phyloP scores from a whole-genome alignment of 805 yeast species.

The Candida lessepsii region DNA sequence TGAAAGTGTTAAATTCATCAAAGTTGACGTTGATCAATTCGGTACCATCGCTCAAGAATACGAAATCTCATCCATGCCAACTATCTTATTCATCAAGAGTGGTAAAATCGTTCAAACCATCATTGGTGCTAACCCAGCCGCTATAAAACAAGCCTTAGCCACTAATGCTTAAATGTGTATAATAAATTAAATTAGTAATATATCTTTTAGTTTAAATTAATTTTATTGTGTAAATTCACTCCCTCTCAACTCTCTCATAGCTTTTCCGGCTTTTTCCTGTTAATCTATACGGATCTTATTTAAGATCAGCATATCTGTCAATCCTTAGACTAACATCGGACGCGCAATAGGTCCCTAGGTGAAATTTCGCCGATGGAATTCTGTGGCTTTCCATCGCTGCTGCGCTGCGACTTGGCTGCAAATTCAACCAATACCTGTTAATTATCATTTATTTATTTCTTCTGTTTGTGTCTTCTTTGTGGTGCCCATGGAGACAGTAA shows the following conservation, averaged over 20 bases:
- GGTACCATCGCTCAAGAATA: constrained; percentile 70
- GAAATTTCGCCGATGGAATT: neutral
- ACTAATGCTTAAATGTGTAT: constrained; percentile 40
- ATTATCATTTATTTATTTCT: constrained; percentile 11
- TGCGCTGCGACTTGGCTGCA: constrained; percentile 1
- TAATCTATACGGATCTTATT: no score
- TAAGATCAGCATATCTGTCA: no score
- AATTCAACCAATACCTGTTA: no score
- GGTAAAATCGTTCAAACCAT: constrained; percentile 79
- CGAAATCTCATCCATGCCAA: constrained; percentile 59
- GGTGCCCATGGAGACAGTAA: no score
- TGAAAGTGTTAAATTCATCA: constrained; percentile 71
- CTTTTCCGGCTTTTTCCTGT: no score
- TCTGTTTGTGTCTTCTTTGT: constrained; percentile 16
- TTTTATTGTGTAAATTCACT: no score
- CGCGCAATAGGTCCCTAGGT: no score
- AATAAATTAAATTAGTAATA: no score
- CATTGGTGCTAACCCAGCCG: constrained; percentile 88
- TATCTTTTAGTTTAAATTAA: no score
- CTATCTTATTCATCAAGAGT: constrained; percentile 70
- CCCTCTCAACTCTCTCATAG: no score
- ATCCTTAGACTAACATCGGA: no score
- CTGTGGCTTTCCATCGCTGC: constrained; percentile 2
- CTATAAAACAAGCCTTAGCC: constrained; percentile 67
- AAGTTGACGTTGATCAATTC: constrained; percentile 88